These are phyloP conservation scores for Yarrowia sp. DNA, from an alignment of 805 yeast genomes.

Conservation along the genomic window DNA sequence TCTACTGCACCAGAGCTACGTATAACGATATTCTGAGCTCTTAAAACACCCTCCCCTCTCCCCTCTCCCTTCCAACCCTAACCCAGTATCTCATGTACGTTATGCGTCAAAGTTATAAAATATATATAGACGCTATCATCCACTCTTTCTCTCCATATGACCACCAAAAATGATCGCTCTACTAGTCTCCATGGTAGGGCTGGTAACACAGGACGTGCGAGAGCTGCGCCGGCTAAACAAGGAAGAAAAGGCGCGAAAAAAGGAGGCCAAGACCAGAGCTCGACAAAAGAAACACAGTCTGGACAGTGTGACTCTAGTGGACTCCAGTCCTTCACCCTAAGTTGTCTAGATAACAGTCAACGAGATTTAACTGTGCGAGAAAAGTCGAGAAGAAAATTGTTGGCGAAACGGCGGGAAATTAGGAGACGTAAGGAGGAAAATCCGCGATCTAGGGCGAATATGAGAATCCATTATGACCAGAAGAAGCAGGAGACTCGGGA, in stretches of 20 bases:
- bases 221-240: not conserved
- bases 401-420: too few relatives aligned
- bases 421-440: too few relatives aligned
- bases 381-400: too few relatives aligned
- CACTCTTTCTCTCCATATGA: not conserved
- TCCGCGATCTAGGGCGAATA: too few relatives aligned
- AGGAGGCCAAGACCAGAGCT: not conserved
- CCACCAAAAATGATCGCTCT: conserved; percentile 10
- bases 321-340: not conserved
- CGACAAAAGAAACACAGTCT: not conserved
- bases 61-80: not conserved
- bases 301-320: conserved; percentile 5
- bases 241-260: not conserved
- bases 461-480: too few relatives aligned
- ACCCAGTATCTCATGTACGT: not conserved
- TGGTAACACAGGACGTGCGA: not conserved
- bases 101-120: not conserved
- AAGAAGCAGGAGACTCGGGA: too few relatives aligned
- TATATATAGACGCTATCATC: not conserved
- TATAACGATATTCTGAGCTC: too few relatives aligned
- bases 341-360: too few relatives aligned
- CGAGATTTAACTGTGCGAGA: too few relatives aligned
- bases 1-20: too few relatives aligned
- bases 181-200: not conserved
- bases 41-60: too few relatives aligned